Base-by-base conservation (phyloP, 805 yeast species). In the Ogataea methanolica region DNA sequence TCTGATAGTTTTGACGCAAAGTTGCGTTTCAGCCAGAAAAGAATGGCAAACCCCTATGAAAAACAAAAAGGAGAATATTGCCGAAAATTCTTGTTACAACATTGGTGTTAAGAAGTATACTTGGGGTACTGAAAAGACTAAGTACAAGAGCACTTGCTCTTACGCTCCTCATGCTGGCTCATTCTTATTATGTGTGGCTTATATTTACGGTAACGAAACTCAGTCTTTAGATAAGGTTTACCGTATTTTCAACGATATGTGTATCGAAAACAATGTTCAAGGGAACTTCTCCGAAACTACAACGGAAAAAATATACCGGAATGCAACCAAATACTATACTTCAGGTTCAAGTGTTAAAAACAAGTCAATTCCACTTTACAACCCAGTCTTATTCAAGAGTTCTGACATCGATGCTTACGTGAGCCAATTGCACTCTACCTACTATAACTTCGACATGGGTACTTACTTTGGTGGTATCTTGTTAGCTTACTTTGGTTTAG, bases 401-500 rank as follows among this genome's bases (percentile, higher is more conserved):
- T 47, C 54, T 9, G 7, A n/a, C 3, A 45, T 54, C 6, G 21
- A 22, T 8, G 12, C n/a, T 2, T 36, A 31, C 22, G 47, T 42
- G n/a, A 23, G 9, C n/a, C 53, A 49, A 23, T 59, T 57, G 26
- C 21, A 39, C 6, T 46, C 51, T 5, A 55, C 48, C 33, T 59
- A 59, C 38, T 37, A 42, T 4, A 61, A 63, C 35, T 38, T 51
- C 15, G 71, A 67, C 44, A 61, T 50, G 36, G 54, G 63, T 34
- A 56, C 62, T 0, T 59, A 54, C 55, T 65, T 63, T 57, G 70
- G 74, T 5, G 67, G 62, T 41, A 66, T 64, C 5, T 54, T 74
- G 33, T 51, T 68, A 44, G 58, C 62, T 8, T 75, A 65, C 54
- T 76, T 76, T 68, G 62, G 63, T n/a, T 16, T 67, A 2, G 63